Percentiles rank a stretch among this genome's conserved stretches.
phyloP scores from a whole-genome alignment of 768 basidiomycete genomes.

The Termitomyces sp. region DNA sequence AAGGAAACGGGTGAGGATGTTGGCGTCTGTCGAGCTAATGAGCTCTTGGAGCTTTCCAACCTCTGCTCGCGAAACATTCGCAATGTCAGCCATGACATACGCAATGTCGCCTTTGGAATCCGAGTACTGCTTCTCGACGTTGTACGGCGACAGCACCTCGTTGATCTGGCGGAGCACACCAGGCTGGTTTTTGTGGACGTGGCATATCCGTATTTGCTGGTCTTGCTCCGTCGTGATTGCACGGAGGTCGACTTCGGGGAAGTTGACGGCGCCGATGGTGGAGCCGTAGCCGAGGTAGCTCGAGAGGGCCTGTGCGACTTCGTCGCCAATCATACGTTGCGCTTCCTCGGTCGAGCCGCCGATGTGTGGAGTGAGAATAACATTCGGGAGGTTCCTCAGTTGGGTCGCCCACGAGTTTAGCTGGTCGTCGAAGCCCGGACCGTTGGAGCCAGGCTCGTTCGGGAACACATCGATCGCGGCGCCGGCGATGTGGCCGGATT shows the following conservation, averaged over 20 bases:
- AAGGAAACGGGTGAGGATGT: slow-evolving; percentile 87
- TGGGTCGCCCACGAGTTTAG: slow-evolving; percentile 81
- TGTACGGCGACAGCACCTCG: slow-evolving; percentile 89
- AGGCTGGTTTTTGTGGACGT: slow-evolving; percentile 93
- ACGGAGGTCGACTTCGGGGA: slow-evolving; percentile 97
- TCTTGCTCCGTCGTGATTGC: slow-evolving; percentile 83
- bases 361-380: slow-evolving; percentile 97
- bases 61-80: slow-evolving; percentile 79
- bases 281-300: slow-evolving; percentile 93
- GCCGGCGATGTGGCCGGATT: slow-evolving; percentile 85
- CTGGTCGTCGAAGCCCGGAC: slow-evolving; percentile 82
- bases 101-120: slow-evolving; percentile 92
- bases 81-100: slow-evolving; percentile 97
- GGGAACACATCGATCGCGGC: slow-evolving; percentile 94
- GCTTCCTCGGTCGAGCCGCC: slow-evolving; percentile 99
- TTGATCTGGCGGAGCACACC: slow-evolving; percentile 95
- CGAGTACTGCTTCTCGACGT: slow-evolving; percentile 99
- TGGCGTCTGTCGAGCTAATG: slow-evolving; percentile 76
- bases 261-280: slow-evolving; percentile 92
- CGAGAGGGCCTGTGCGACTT: slow-evolving; percentile 79
- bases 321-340: slow-evolving; percentile 94
- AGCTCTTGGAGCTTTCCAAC: slow-evolving; percentile 71
- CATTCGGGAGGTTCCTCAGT: slow-evolving; percentile 75
- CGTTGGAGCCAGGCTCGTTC: slow-evolving; percentile 87
- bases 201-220: slow-evolving; percentile 82